phyloP scores from a whole-genome alignment of 1,284 basidiomycete genomes.

The Trichosporon sp. region DNA sequence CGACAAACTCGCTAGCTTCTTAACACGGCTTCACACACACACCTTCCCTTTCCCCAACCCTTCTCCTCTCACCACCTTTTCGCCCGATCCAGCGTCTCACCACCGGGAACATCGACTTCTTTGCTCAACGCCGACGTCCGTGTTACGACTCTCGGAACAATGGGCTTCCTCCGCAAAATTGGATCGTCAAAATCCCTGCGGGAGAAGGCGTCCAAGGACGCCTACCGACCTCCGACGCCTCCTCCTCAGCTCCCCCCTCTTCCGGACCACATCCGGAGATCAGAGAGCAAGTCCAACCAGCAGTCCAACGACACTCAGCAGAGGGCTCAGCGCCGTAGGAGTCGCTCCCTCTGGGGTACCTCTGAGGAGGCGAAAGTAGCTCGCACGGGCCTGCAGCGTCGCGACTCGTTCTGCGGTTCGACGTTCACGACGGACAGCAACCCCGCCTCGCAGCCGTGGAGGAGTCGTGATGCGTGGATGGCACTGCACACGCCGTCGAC shows the following conservation, averaged over 20 bases:
- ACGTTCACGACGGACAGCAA: slow-evolving; percentile 9
- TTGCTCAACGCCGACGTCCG: background rate
- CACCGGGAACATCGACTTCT: background rate
- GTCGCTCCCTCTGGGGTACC: slow-evolving; percentile 23
- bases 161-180: slow-evolving; percentile 33
- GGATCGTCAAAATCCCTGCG: slow-evolving; percentile 29
- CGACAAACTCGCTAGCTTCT: background rate
- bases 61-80: background rate
- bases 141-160: slow-evolving; percentile 13
- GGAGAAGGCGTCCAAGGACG: slow-evolving; percentile 23
- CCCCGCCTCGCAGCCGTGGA: slow-evolving; percentile 43
- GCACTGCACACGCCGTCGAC: slow-evolving; percentile 34
- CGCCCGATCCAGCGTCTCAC: background rate
- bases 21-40: background rate
- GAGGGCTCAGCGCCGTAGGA: slow-evolving; percentile 21
- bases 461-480: slow-evolving; percentile 43
- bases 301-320: background rate
- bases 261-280: slow-evolving; percentile 30
- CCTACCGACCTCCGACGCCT: slow-evolving; percentile 24
- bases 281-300: slow-evolving; percentile 12
- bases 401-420: slow-evolving; percentile 20
- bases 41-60: background rate
- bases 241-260: slow-evolving; percentile 34
- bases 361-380: slow-evolving; percentile 25
- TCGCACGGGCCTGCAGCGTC: slow-evolving; percentile 20